A percentile compares a stretch with the other conserved stretches of the same genome.
Conservation (phyloP, 139 green algal genomes). For the Auxenochlorella pyrenoidosa region DNA sequence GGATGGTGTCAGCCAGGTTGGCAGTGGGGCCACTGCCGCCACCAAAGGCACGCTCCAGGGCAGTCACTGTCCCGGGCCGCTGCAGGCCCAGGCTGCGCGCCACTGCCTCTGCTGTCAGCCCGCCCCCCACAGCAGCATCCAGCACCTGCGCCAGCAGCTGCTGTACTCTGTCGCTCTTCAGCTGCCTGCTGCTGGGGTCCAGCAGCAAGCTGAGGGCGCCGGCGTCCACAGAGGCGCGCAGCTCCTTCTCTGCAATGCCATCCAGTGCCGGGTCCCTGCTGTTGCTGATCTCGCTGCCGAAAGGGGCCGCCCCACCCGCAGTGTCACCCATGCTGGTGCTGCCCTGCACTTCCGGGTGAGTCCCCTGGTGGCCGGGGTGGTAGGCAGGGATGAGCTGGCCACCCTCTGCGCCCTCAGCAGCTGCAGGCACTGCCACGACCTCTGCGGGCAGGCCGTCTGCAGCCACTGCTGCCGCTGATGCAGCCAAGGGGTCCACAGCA, state of each 20-base stretch:
- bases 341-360: background rate
- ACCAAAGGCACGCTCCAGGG: background rate
- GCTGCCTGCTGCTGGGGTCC: background rate
- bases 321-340: background rate
- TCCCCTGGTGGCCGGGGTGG: background rate
- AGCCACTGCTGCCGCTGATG: background rate
- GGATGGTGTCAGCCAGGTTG: background rate
- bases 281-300: too few species aligned
- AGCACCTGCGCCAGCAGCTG: slow-evolving; percentile 9
- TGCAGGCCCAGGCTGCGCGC: slow-evolving; percentile 27
- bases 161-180: background rate
- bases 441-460: background rate
- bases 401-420: background rate
- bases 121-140: background rate
- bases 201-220: slow-evolving; percentile 42
- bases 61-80: background rate
- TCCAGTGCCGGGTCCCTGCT: background rate
- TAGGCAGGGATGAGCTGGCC: slow-evolving; percentile 12
- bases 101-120: slow-evolving; percentile 1
- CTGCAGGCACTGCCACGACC: background rate
- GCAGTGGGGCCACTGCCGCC: background rate
- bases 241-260: background rate
- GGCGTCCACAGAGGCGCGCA: background rate
- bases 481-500: background rate
- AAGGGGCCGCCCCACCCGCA: too few species aligned